Evolutionary conservation across 2,329 filamentous ascomycete genomes (phyloP).

Genomic region (Aspergillus awamori): DNA sequence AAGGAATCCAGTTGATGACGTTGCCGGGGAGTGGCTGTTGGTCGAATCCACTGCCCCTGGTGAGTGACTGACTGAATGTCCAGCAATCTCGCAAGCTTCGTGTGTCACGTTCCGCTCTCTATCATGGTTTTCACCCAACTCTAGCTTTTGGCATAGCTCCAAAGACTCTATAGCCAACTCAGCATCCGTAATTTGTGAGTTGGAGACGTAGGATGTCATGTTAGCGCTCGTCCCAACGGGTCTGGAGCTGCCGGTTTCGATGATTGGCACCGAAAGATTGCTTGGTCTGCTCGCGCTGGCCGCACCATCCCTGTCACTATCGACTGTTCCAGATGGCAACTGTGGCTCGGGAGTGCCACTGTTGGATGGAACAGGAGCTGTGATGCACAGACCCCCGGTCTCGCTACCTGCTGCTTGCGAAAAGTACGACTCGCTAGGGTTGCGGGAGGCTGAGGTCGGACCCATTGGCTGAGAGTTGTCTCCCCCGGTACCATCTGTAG

Average conservation of each 20-base stretch:
- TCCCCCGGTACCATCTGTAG: not conserved
- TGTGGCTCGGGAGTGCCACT: not conserved
- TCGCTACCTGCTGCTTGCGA: not conserved
- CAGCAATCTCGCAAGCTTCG: not conserved
- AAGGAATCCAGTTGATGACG: not conserved
- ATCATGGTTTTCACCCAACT: not conserved
- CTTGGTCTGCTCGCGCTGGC: not conserved
- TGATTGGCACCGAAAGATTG: not conserved
- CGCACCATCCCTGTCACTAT: not conserved
- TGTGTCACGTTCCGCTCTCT: not conserved
- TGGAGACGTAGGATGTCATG: not conserved
- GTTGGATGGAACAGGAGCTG: not conserved
- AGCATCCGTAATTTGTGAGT: not conserved
- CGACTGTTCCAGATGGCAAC: not conserved
- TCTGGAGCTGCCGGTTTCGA: not conserved
- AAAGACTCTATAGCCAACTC: conserved; percentile 2
- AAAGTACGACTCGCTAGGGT: not conserved
- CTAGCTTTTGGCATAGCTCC: not conserved
- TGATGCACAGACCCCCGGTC: not conserved
- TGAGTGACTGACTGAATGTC: not conserved
- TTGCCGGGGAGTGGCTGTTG: not conserved
- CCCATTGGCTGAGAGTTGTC: not conserved
- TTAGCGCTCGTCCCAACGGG: not conserved
- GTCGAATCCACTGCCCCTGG: not conserved
- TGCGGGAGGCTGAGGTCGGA: not conserved